These are phyloP conservation scores for Micractinium conductrix DNA, from an alignment of 139 green algal genomes.

Conservation along the genomic window DNA sequence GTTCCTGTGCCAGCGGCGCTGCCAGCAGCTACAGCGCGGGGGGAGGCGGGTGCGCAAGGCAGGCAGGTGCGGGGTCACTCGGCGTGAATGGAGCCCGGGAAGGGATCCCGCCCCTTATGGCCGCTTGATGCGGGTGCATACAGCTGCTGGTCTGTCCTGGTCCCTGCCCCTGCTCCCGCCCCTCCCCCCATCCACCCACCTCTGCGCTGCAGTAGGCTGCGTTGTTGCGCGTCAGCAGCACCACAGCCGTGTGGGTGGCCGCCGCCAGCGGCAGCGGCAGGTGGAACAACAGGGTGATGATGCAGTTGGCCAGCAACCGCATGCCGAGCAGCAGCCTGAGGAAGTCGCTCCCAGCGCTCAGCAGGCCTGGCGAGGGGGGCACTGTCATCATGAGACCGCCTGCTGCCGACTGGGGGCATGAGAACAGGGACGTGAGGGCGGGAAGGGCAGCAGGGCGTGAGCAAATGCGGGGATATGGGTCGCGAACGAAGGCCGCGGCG, in stretches of 20 bases:
- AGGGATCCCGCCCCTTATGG: neutral
- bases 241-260: neutral
- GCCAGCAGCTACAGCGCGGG: neutral
- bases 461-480: too few relatives aligned
- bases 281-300: neutral
- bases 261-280: neutral
- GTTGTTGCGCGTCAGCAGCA: conserved; percentile 8
- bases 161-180: neutral
- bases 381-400: too few relatives aligned
- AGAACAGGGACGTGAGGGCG: too few relatives aligned
- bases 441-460: too few relatives aligned
- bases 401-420: too few relatives aligned
- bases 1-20: neutral
- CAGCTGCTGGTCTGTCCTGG: neutral
- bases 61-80: neutral
- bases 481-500: too few relatives aligned
- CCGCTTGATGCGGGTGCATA: neutral
- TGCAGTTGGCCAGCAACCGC: neutral
- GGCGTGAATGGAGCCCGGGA: too few relatives aligned
- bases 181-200: neutral
- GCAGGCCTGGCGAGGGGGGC: too few relatives aligned
- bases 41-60: neutral
- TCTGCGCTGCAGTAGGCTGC: neutral
- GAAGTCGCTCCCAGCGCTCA: too few relatives aligned
- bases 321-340: neutral